Conservation (phyloP, 1,139 yeast species). For the Sugiyamaella sp. region DNA sequence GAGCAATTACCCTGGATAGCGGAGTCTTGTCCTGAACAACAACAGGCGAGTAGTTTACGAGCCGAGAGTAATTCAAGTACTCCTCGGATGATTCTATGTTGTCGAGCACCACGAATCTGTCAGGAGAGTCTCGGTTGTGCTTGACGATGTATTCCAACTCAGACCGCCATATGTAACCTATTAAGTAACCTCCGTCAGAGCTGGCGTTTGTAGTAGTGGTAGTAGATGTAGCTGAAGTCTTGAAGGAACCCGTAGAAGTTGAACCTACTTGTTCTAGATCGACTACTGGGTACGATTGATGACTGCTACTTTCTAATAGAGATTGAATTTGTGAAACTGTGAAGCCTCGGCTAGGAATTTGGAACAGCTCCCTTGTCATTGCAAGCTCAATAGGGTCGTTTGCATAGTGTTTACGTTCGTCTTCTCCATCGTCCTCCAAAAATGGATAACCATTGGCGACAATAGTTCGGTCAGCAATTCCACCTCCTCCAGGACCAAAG, state of each 20-base stretch:
- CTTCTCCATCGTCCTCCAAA: slow-evolving; percentile 64
- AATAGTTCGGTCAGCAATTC: slow-evolving; percentile 96
- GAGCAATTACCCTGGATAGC: slow-evolving; percentile 64
- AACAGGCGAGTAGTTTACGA: slow-evolving; percentile 65
- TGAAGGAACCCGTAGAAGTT: too few species aligned
- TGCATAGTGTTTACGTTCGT: slow-evolving; percentile 57
- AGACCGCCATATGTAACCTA: slow-evolving; percentile 43
- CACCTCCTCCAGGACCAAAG: slow-evolving; percentile 72
- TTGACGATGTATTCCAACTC: slow-evolving; percentile 40
- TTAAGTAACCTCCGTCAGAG: slow-evolving; percentile 25
- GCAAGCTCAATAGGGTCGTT: slow-evolving; percentile 61
- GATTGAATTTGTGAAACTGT: slow-evolving; percentile 48
- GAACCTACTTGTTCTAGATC: slow-evolving; percentile 25
- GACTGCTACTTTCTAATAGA: slow-evolving; percentile 37
- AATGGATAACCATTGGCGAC: slow-evolving; percentile 85
- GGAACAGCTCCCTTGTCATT: slow-evolving; percentile 61
- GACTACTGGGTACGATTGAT: slow-evolving; percentile 43
- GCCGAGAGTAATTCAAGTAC: slow-evolving; percentile 46
- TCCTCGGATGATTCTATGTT: slow-evolving; percentile 13
- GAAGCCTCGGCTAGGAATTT: slow-evolving; percentile 30
- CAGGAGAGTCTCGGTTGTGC: slow-evolving; percentile 26
- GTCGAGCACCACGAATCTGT: slow-evolving; percentile 22
- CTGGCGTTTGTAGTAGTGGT: background rate
- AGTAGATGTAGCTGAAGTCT: slow-evolving; percentile 2
- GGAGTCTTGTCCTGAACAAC: slow-evolving; percentile 58